These are phyloP conservation scores for Rhodotorula toruloides DNA, from an alignment of 768 basidiomycete species.

Conservation along the genomic window DNA sequence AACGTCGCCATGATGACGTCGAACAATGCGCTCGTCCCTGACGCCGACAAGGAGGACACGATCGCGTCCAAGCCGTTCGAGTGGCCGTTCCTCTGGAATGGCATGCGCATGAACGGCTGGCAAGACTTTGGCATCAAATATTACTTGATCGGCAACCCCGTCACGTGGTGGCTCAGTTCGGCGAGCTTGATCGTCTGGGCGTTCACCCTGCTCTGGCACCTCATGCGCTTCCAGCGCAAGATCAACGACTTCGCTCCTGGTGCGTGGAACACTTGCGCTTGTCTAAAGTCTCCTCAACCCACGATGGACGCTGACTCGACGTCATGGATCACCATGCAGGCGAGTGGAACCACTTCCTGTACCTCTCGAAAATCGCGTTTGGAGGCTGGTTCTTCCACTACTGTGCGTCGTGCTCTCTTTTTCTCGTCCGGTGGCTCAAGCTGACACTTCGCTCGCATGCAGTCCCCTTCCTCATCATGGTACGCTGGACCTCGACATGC, in stretches of 20 bases:
- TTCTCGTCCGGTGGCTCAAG: constrained; percentile 4
- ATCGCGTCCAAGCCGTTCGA: constrained; percentile 86
- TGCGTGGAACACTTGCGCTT: too few relatives aligned
- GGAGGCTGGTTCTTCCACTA: constrained; percentile 90
- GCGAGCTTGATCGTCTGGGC: constrained; percentile 60
- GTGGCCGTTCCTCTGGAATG: constrained; percentile 86
- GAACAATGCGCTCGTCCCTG: constrained; percentile 94
- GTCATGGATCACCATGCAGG: constrained; percentile 51
- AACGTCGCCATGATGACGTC: constrained; percentile 99
- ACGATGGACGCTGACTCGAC: too few relatives aligned
- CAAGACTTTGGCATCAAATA: constrained; percentile 79
- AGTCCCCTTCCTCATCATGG: constrained; percentile 97
- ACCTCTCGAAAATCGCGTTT: constrained; percentile 84
- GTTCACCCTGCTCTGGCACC: constrained; percentile 59
- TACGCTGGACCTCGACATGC: not conserved
- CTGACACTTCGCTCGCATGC: not conserved
- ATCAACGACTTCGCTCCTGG: constrained; percentile 85
- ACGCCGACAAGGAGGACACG: constrained; percentile 97
- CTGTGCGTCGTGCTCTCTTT: constrained; percentile 52
- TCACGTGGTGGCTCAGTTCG: constrained; percentile 83
- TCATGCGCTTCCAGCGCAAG: constrained; percentile 77
- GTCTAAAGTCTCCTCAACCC: too few relatives aligned
- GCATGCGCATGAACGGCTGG: constrained; percentile 97
- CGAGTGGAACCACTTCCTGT: constrained; percentile 92
- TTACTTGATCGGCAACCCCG: constrained; percentile 78